Base-by-base conservation (phyloP, 108 stramenopile genomes). In the Cylindrotheca fusiformis region DNA sequence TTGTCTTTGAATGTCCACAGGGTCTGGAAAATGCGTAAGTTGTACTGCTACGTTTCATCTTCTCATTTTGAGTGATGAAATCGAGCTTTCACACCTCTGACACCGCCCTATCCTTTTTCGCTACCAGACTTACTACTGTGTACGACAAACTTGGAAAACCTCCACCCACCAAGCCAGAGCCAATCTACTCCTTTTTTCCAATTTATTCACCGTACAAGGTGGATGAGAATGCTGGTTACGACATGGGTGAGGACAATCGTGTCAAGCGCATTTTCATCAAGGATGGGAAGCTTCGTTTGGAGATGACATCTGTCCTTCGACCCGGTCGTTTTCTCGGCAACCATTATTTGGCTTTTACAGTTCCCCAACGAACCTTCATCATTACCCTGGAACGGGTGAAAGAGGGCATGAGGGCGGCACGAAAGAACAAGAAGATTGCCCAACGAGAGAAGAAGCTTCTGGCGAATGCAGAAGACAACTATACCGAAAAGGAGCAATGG, bases 281-380 rank as follows among this genome's bases (percentile, higher is more conserved):
- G 58, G 80, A 95, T 71, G 83, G 79, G 32, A 87, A 84, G 56
- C 69, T 95, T 10, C 77, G 87, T 48, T 88, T 95, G 60, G 86
- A 92, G 74, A 68, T 95, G 50, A 77, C 76, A 51, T 78, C 87
- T 12, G 76, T 91, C 3, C 52, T 95, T 6, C 56, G 94, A 54
- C 94, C 94, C 26, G 94, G 90, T 36, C 78, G 85, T 21, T 95
- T 95, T 64, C 59, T 95, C 45, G 90, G 90, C 17, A 95, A 78
- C 56, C 83, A 95, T 52, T 95, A 90, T 61, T 46, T 95, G 33
- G 94, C 94, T 8, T 95, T 91, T 65, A 91, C 86, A 1, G 65
- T 95, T 5, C 94, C 94, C 10, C 74, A 79, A 26, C 75, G 90
- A 61, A 90, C 88, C 0, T 86, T 95, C 28, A 90, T 95, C 32